phyloP scores from a whole-genome alignment of 2,329 filamentous ascomycete species.

The Berkeleyomyces basicola region DNA sequence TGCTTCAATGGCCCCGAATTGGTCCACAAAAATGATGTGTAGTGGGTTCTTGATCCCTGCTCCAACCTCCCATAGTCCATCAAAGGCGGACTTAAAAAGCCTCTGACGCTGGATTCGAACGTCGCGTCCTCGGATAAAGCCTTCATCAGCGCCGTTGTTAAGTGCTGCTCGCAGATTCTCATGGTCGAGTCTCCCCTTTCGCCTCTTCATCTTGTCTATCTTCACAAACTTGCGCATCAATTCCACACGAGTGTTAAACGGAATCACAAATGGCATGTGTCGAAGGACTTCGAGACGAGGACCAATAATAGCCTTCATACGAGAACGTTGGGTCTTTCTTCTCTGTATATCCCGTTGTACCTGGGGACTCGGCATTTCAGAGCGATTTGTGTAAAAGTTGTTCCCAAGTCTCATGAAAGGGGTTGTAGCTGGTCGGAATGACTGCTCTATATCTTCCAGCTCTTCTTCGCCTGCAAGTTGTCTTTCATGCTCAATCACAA shows the following conservation, averaged over 20 bases:
- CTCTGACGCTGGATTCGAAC: constrained; percentile 64
- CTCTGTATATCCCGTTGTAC: constrained; percentile 11
- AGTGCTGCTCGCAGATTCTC: constrained; percentile 16
- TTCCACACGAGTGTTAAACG: constrained; percentile 76
- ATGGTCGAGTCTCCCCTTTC: constrained; percentile 33
- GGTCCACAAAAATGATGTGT: constrained; percentile 88
- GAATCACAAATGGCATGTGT: constrained; percentile 94
- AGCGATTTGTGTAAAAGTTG: neutral
- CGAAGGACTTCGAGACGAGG: constrained; percentile 80
- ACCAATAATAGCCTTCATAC: constrained; percentile 61
- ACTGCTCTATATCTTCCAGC: constrained; percentile 18
- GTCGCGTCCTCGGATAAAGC: constrained; percentile 36
- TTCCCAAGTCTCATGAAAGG: neutral
- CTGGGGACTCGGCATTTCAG: neutral
- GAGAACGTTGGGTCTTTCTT: constrained; percentile 40
- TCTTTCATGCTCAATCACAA: constrained; percentile 75
- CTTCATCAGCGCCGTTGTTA: neutral
- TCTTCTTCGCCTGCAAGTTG: constrained; percentile 39
- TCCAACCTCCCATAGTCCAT: constrained; percentile 65
- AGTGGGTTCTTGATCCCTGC: constrained; percentile 86
- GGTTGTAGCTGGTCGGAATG: neutral
- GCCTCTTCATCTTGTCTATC: constrained; percentile 58
- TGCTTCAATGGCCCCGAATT: constrained; percentile 72
- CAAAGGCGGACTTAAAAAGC: constrained; percentile 73
- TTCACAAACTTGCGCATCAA: constrained; percentile 73